phyloP scores from a whole-genome alignment of 2,329 filamentous ascomycete species.

The Aspergillus pseudoviridinutans region DNA sequence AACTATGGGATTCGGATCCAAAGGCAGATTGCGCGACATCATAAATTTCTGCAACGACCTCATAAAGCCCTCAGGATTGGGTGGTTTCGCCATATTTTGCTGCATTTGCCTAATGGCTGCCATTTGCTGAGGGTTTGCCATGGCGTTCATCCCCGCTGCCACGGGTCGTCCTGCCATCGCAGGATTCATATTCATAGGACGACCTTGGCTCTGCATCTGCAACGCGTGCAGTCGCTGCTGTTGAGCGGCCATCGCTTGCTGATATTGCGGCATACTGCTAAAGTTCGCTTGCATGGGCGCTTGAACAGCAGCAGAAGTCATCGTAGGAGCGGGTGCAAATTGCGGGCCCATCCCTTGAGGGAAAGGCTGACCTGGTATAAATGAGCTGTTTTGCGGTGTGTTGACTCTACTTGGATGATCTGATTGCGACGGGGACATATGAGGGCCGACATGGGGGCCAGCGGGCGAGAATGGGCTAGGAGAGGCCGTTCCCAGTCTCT shows the following conservation, averaged over 20 bases:
- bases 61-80: conserved; percentile 64
- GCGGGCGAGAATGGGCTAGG: conserved; percentile 85
- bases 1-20: conserved; percentile 71
- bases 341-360: conserved; percentile 40
- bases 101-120: conserved; percentile 49
- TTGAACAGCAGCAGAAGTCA: conserved; percentile 39
- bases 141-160: conserved; percentile 34
- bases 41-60: conserved; percentile 76
- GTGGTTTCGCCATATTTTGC: conserved; percentile 38
- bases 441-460: conserved; percentile 65
- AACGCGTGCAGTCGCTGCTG: conserved; percentile 72
- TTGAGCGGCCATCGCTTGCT: conserved; percentile 64
- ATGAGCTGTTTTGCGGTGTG: conserved; percentile 71
- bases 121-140: conserved; percentile 39
- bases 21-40: conserved; percentile 64
- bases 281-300: conserved; percentile 48
- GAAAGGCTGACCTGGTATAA: conserved; percentile 51
- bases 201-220: conserved; percentile 73
- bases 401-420: conserved; percentile 64
- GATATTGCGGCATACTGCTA: conserved; percentile 48
- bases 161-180: conserved; percentile 33
- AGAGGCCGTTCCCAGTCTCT: conserved; percentile 84
- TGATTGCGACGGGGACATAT: conserved; percentile 71
- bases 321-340: conserved; percentile 36
- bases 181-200: conserved; percentile 51